Conservation (phyloP, 106 monocot species). For the Narthecium ossifragum region DNA sequence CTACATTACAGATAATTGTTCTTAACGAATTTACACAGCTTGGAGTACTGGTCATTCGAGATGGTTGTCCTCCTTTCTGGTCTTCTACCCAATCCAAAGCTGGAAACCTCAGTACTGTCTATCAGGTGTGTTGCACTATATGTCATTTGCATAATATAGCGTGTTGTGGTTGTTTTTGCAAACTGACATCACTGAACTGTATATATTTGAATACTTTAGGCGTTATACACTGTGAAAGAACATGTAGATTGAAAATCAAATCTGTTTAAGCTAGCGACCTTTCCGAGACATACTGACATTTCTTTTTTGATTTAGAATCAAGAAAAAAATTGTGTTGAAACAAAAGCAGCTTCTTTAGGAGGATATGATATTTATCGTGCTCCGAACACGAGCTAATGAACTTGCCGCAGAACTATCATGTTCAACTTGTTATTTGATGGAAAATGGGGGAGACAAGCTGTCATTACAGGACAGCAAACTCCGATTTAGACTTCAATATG, state of each 20-base stretch:
- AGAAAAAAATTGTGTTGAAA: too few relatives aligned
- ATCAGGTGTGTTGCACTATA: constrained; percentile 29
- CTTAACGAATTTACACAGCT: constrained; percentile 18
- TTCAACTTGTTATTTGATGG: too few relatives aligned
- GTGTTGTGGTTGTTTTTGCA: background rate
- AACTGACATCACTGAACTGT: background rate
- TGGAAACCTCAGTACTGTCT: constrained; percentile 34
- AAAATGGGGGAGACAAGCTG: too few relatives aligned
- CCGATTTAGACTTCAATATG: too few relatives aligned
- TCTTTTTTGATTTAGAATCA: background rate
- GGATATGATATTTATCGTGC: too few relatives aligned
- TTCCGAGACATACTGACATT: background rate
- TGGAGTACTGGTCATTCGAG: constrained; percentile 66
- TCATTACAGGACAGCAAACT: too few relatives aligned
- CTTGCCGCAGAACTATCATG: too few relatives aligned
- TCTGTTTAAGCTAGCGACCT: background rate
- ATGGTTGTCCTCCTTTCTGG: constrained; percentile 57
- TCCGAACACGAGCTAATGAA: too few relatives aligned
- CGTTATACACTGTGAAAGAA: background rate
- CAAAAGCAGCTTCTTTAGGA: too few relatives aligned
- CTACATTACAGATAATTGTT: background rate
- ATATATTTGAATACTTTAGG: background rate
- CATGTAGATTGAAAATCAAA: background rate
- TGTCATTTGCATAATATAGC: background rate
- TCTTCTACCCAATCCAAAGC: constrained; percentile 49